Percentiles rank a stretch among this genome's conserved stretches.
Conservation (phyloP, 2,329 filamentous ascomycete species). For the Diatrype stigma region DNA sequence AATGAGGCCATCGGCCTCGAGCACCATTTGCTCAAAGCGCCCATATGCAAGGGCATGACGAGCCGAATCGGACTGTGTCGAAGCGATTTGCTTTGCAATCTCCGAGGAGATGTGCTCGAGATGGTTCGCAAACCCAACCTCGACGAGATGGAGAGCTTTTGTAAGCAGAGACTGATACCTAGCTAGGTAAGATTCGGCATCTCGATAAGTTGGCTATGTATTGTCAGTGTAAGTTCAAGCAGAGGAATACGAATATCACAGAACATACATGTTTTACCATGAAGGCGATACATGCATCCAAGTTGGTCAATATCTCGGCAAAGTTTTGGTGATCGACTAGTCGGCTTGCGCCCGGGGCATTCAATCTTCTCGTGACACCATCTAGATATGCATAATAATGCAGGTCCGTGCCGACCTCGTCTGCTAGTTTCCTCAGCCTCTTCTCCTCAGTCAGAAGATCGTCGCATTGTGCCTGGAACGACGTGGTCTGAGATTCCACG, state of each 20-base stretch:
- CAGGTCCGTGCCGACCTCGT: slow-evolving; percentile 84
- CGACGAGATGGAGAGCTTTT: slow-evolving; percentile 59
- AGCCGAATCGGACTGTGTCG: slow-evolving; percentile 55
- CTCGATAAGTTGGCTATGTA: slow-evolving; percentile 70
- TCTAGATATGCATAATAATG: slow-evolving; percentile 94
- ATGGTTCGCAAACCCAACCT: slow-evolving; percentile 50
- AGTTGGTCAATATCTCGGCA: slow-evolving; percentile 77
- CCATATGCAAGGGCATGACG: slow-evolving; percentile 57
- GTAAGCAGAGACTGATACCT: slow-evolving; percentile 79
- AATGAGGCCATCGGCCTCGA: slow-evolving; percentile 52
- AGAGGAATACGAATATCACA: background rate
- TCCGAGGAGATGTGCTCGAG: slow-evolving; percentile 51
- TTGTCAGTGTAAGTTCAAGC: slow-evolving; percentile 8
- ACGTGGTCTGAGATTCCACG: slow-evolving; percentile 87
- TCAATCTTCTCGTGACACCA: slow-evolving; percentile 81
- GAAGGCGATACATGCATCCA: slow-evolving; percentile 89
- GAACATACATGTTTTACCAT: slow-evolving; percentile 76
- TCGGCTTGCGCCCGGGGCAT: slow-evolving; percentile 83
- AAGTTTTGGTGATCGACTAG: slow-evolving; percentile 83
- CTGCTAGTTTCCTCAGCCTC: slow-evolving; percentile 71
- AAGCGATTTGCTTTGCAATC: slow-evolving; percentile 49
- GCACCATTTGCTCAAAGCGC: slow-evolving; percentile 54
- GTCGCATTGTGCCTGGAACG: slow-evolving; percentile 89
- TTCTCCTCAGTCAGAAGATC: slow-evolving; percentile 78
- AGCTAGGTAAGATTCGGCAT: slow-evolving; percentile 82